These are phyloP conservation scores for Aspergillus versicolor DNA, from an alignment of 2,329 filamentous ascomycete species.

Conservation along the genomic window DNA sequence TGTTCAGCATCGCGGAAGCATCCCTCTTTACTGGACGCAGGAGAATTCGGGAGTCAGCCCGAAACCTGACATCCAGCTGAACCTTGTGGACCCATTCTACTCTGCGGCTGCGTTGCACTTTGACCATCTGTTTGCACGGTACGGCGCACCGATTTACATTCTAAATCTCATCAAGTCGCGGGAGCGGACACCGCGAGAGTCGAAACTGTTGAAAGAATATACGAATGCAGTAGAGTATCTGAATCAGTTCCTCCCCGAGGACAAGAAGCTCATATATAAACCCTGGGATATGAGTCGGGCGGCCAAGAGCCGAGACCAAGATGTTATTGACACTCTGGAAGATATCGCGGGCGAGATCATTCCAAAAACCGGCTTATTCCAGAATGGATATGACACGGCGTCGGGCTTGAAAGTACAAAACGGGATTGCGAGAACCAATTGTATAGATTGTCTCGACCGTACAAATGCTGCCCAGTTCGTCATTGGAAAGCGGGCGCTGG, in stretches of 20 bases:
- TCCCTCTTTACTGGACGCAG: slow-evolving; percentile 96
- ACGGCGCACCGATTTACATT: slow-evolving; percentile 87
- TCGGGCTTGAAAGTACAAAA: slow-evolving; percentile 74
- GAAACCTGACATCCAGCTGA: slow-evolving; percentile 93
- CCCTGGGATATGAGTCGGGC: slow-evolving; percentile 98
- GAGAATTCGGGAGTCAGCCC: slow-evolving; percentile 93
- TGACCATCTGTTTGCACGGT: slow-evolving; percentile 88
- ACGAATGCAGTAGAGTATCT: slow-evolving; percentile 85
- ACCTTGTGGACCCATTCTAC: slow-evolving; percentile 95
- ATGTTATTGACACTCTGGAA: slow-evolving; percentile 91
- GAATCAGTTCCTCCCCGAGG: slow-evolving; percentile 84
- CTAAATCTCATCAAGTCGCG: slow-evolving; percentile 88
- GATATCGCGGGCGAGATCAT: slow-evolving; percentile 85
- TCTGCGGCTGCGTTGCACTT: slow-evolving; percentile 91
- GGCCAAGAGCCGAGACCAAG: slow-evolving; percentile 85
- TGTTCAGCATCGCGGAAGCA: slow-evolving; percentile 93
- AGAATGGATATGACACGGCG: slow-evolving; percentile 75
- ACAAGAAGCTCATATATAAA: slow-evolving; percentile 86
- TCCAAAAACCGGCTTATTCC: slow-evolving; percentile 86
- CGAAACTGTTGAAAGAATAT: slow-evolving; percentile 84
- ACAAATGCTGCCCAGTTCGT: slow-evolving; percentile 98
- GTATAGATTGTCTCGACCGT: slow-evolving; percentile 94
- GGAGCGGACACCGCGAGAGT: slow-evolving; percentile 86
- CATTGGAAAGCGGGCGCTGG: slow-evolving; percentile 89
- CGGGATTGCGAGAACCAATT: slow-evolving; percentile 91